Evolutionary conservation across 2,329 filamentous ascomycete genomes (phyloP).

Genomic region (Penicillium sp.): DNA sequence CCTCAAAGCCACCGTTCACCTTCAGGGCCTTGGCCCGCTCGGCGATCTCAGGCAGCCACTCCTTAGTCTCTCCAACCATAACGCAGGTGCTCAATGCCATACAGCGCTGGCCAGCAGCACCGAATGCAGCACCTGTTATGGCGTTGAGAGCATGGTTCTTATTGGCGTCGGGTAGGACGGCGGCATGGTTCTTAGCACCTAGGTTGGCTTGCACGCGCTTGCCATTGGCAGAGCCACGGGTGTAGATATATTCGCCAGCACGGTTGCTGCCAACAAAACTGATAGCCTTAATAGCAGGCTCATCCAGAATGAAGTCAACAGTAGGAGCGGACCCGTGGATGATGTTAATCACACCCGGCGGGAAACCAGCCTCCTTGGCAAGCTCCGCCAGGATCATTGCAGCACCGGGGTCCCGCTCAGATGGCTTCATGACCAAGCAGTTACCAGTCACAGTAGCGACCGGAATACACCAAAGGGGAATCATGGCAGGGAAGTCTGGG

Average conservation of each 20-base stretch:
- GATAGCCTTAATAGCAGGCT: conserved; percentile 66
- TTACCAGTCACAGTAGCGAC: conserved; percentile 65
- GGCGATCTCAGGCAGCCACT: conserved; percentile 63
- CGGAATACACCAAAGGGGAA: conserved; percentile 66
- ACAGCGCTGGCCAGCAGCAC: conserved; percentile 66
- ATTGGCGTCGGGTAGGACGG: conserved; percentile 65
- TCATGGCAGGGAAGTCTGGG: conserved; percentile 67
- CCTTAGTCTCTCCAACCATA: conserved; percentile 63
- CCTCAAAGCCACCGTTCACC: conserved; percentile 63
- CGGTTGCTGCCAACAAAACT: conserved; percentile 68
- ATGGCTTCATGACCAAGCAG: conserved; percentile 63
- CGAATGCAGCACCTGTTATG: conserved; percentile 65
- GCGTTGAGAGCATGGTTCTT: conserved; percentile 67
- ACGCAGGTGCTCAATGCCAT: conserved; percentile 67
- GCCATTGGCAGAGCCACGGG: conserved; percentile 65
- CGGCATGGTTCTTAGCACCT: conserved; percentile 69
- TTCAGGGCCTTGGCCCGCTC: conserved; percentile 60
- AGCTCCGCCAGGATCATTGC: conserved; percentile 66
- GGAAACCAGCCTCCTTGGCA: conserved; percentile 63
- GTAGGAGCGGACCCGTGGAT: conserved; percentile 64
- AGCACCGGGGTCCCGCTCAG: conserved; percentile 63
- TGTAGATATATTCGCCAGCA: conserved; percentile 68
- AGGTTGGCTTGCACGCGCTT: conserved; percentile 69
- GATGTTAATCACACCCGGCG: conserved; percentile 64
- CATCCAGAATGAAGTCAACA: conserved; percentile 68